Base-by-base conservation (phyloP, 1,284 basidiomycete genomes). In the Sphaerobolus stellatus region DNA sequence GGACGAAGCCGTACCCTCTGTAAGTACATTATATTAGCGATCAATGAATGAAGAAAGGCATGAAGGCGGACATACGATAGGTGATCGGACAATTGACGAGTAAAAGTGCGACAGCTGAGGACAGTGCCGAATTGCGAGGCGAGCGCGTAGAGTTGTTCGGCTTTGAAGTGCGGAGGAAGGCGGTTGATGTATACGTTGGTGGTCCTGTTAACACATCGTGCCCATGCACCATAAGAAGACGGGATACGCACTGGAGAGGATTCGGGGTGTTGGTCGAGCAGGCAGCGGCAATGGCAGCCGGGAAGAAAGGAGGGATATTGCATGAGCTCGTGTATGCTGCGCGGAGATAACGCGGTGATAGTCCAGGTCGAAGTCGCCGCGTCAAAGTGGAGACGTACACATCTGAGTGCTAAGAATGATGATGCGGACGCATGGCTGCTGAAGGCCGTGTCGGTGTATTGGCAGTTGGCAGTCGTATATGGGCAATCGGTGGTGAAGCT, bases 1-100 rank as follows among this genome's bases (percentile, higher is more conserved):
- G 67, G 31, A 90, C 88, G 64, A 90, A 90, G 5, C 88, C 88
- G 64, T 90, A 90, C 5, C 88, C 88, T 47, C 86, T 89, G 65
- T n/a, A n/a, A n/a, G n/a, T n/a, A n/a, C n/a, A n/a, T n/a, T n/a
- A n/a, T n/a, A n/a, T n/a, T n/a, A n/a, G n/a, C 11, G 20, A n/a
- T 4, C 11, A 20, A 47, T 27, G 24, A 40, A n/a, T n/a, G 27
- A 20, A 38, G 47, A 31, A 46, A 20, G 25, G 22, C 40, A 36
- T 31, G 22, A 44, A 18, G 36, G 4, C 41, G 8, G 4, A 69
- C 74, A 48, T 58, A 75, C 72, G 75, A 73, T 11, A 74, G 74
- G 49, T 68, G 67, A 54, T 75, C 74, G 58, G 69, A 78, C 9
- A 81, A 78, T 62, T 83, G 81, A 29, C 84, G 71, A 49, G 84